These are phyloP conservation scores for Malassezia globosa DNA, from an alignment of 1,284 basidiomycete species.

Conservation along the genomic window DNA sequence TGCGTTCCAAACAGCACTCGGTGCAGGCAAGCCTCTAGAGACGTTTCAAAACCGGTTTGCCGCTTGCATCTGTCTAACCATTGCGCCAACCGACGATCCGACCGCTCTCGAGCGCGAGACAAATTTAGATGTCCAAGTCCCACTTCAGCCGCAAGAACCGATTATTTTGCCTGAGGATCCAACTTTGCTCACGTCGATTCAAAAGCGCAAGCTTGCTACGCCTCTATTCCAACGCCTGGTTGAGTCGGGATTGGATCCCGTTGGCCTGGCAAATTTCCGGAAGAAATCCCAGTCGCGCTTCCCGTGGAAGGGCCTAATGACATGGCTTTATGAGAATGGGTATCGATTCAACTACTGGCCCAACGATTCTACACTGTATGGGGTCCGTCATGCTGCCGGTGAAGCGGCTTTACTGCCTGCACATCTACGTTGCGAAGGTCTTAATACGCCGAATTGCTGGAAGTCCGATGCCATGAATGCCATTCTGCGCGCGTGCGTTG, in stretches of 20 bases:
- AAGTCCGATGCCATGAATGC: constrained; percentile 20
- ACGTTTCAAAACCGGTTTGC: constrained; percentile 19
- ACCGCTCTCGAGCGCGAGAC: constrained; percentile 11
- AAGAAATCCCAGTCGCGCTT: constrained; percentile 18
- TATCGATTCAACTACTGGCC: constrained; percentile 20
- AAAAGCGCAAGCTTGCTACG: constrained; percentile 17
- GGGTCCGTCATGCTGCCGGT: constrained; percentile 12
- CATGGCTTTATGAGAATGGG: constrained; percentile 16
- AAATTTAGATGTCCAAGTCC: constrained; percentile 15
- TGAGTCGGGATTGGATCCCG: constrained; percentile 16
- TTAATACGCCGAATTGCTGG: constrained; percentile 19
- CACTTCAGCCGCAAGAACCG: constrained; percentile 16
- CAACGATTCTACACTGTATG: constrained; percentile 16
- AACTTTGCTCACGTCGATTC: constrained; percentile 16
- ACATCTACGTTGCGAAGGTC: constrained; percentile 15
- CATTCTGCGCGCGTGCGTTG: constrained; percentile 16
- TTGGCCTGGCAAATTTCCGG: constrained; percentile 16
- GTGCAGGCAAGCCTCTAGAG: constrained; percentile 14
- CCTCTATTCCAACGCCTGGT: constrained; percentile 17
- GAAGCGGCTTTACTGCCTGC: constrained; percentile 15
- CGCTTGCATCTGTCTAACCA: constrained; percentile 17
- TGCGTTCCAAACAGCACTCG: constrained; percentile 17
- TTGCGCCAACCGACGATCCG: constrained; percentile 14
- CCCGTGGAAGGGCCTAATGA: constrained; percentile 19
- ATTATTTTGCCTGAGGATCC: constrained; percentile 19